Base-by-base conservation (phyloP, 441 rosid species). In the Euphorbia celastroides region DNA sequence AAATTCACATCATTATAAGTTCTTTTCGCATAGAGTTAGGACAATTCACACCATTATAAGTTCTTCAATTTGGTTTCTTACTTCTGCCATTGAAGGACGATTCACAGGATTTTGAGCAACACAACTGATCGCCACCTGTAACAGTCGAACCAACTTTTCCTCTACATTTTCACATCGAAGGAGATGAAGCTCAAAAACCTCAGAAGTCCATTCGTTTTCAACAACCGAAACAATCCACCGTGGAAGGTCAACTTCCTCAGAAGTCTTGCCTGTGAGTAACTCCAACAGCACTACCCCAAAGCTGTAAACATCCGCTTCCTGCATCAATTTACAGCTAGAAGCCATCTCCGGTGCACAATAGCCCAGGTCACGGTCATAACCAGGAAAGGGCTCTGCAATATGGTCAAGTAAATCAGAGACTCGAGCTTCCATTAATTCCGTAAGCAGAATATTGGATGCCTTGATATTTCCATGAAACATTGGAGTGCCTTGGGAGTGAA, bases 271-370 rank as follows among this genome's bases (percentile, higher is more conserved):
- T 0, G 96, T 89, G 13, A 92, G 74, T 71, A 92, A 74, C 81
- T 92, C 98, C 68, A 92, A 72, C 62, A 92, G 77, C 73, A 92
- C 72, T 22, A 92, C 93, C 0, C 96, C 96, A 13, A 89, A 92
- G 85, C 98, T 89, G 69, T 89, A 92, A 56, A 92, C 90, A 25
- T 92, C 98, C 1, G 95, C 95, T 48, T 86, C 86, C 69, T 92
- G 98, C 22, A 95, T 66, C 70, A 83, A 51, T 85, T 85, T 2
- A 92, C 80, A 46, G 86, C 95, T n/a, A n/a, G n/a, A n/a, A 0
- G 93, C 90, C 60, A 92, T 92, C 74, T 92, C 98, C 0, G 96
- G 97, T 0, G 97, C 98, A 51, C 92, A 88, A 70, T 90, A 90
- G 32, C 98, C 97, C 4, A 84, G 85, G 0, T 78, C 78, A 16